These are phyloP conservation scores for Phlebiopsis flavidoalba DNA, from an alignment of 768 basidiomycete species.

Conservation along the genomic window DNA sequence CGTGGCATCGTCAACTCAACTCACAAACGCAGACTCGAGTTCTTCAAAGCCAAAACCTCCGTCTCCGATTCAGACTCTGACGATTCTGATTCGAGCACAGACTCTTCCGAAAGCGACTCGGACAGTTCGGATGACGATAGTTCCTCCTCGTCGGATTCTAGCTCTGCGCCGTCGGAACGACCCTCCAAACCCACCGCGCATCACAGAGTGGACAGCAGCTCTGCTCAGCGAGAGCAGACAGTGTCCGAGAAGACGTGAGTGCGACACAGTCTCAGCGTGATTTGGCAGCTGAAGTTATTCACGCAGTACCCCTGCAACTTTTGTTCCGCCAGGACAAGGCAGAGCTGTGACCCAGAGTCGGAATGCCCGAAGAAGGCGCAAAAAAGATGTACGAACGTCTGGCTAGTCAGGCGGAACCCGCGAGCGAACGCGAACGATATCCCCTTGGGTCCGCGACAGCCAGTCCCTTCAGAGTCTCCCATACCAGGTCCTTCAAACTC, in stretches of 20 bases:
- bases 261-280: neutral
- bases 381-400: slow-evolving; percentile 32
- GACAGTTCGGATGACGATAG: slow-evolving; percentile 16
- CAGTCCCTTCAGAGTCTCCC: slow-evolving; percentile 1
- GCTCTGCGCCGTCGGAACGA: slow-evolving; percentile 15
- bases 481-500: neutral
- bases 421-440: slow-evolving; percentile 39
- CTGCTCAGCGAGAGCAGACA: neutral
- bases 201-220: slow-evolving; percentile 2
- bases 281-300: no score
- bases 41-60: neutral
- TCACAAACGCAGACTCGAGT: neutral
- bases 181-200: slow-evolving; percentile 20
- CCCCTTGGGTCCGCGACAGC: slow-evolving; percentile 32
- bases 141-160: slow-evolving; percentile 19
- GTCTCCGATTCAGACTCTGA: slow-evolving; percentile 11
- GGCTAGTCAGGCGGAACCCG: slow-evolving; percentile 16
- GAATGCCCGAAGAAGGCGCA: slow-evolving; percentile 51
- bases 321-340: slow-evolving; percentile 55
- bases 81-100: slow-evolving; percentile 7
- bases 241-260: neutral
- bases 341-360: slow-evolving; percentile 52
- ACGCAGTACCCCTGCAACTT: slow-evolving; percentile 15
- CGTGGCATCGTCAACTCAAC: neutral
- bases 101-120: slow-evolving; percentile 18